Evolutionary conservation across 2,329 filamentous ascomycete genomes (phyloP).

Genomic region (Myriosclerotinia scirpicola): DNA sequence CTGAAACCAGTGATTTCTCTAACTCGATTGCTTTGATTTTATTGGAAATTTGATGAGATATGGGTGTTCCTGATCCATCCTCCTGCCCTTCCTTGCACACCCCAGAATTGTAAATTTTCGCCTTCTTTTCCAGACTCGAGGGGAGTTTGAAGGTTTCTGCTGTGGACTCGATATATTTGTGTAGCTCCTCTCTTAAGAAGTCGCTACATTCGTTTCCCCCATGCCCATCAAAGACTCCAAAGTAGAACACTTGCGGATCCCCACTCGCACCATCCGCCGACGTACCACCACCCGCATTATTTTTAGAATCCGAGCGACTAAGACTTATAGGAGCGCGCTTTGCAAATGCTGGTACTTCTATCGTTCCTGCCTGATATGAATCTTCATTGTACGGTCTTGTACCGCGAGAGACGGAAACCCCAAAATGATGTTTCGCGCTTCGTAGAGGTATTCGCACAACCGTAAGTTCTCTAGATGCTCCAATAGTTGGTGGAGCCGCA

Average conservation of each 20-base stretch:
- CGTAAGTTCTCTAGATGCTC: slow-evolving; percentile 72
- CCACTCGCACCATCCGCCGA: slow-evolving; percentile 76
- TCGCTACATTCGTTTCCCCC: slow-evolving; percentile 86
- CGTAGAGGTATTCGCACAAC: slow-evolving; percentile 92
- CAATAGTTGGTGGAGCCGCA: slow-evolving; percentile 58
- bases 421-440: slow-evolving; percentile 95
- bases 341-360: slow-evolving; percentile 90
- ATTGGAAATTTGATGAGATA: slow-evolving; percentile 43
- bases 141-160: slow-evolving; percentile 73
- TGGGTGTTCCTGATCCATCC: slow-evolving; percentile 46
- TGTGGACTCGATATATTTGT: slow-evolving; percentile 84
- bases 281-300: slow-evolving; percentile 50
- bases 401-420: slow-evolving; percentile 74
- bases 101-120: slow-evolving; percentile 57
- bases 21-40: slow-evolving; percentile 63
- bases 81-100: slow-evolving; percentile 53
- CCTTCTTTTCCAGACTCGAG: slow-evolving; percentile 64
- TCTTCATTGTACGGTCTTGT: slow-evolving; percentile 91
- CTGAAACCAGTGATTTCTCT: slow-evolving; percentile 67
- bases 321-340: slow-evolving; percentile 71
- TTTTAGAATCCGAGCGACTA: slow-evolving; percentile 31
- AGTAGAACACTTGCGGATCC: slow-evolving; percentile 97
- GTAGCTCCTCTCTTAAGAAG: slow-evolving; percentile 80
- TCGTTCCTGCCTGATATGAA: slow-evolving; percentile 87
- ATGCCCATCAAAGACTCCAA: slow-evolving; percentile 94